Percentiles rank a stretch among this genome's conserved stretches.
phyloP scores from a whole-genome alignment of 768 basidiomycete species.

The Polyporus arcularius region DNA sequence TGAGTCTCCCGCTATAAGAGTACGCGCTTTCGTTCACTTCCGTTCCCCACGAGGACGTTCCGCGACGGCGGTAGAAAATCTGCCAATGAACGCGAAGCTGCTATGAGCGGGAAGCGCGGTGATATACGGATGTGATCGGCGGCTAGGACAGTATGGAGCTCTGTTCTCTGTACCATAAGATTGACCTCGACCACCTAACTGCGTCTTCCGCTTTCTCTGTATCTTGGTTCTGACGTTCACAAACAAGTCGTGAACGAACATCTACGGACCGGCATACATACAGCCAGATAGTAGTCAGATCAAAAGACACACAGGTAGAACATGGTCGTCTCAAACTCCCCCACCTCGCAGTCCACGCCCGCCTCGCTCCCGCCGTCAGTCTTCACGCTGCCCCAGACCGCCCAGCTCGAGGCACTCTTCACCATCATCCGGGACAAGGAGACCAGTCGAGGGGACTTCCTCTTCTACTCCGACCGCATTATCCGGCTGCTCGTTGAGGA shows the following conservation, averaged over 20 bases:
- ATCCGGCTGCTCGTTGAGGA: conserved; percentile 81
- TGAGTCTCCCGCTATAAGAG: no score
- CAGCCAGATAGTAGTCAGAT: not conserved
- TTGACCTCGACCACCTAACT: not conserved
- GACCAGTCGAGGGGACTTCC: conserved; percentile 89
- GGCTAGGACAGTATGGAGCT: not conserved
- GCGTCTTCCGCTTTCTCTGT: not conserved
- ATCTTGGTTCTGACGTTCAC: not conserved
- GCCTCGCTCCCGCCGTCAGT: conserved; percentile 72
- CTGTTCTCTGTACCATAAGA: not conserved
- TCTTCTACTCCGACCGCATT: conserved; percentile 94
- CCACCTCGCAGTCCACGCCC: conserved; percentile 37
- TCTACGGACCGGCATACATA: not conserved
- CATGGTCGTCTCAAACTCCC: conserved; percentile 26
- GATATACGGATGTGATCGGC: not conserved
- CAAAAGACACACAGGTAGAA: not conserved
- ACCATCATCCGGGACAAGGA: conserved; percentile 92
- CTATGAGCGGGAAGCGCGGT: not conserved
- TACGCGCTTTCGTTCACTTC: no score
- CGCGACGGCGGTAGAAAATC: no score
- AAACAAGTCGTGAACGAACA: no score
- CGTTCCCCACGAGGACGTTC: no score
- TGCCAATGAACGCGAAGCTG: not conserved
- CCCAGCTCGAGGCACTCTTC: conserved; percentile 92
- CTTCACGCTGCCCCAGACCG: conserved; percentile 86